phyloP scores from a whole-genome alignment of 371 early-diverging fungal species.

The Funneliformis caledonium region DNA sequence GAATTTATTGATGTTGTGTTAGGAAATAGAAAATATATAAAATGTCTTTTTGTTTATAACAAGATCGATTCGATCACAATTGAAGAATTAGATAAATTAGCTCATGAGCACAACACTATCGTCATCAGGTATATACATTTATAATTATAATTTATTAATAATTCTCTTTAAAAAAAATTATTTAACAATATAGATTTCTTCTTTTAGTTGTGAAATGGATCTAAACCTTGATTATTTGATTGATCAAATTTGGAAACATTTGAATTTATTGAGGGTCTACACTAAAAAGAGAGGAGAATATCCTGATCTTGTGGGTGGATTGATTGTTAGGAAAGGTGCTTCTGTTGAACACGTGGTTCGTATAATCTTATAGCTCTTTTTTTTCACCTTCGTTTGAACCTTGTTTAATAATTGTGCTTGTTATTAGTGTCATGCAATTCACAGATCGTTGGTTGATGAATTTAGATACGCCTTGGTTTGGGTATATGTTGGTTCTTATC shows the following conservation, averaged over 20 bases:
- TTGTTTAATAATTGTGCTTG: background rate
- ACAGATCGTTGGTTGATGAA: slow-evolving; percentile 87
- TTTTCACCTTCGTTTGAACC: background rate
- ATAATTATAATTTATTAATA: background rate
- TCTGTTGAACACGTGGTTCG: slow-evolving; percentile 90
- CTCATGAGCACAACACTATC: slow-evolving; percentile 86
- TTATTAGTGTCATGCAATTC: slow-evolving; percentile 87
- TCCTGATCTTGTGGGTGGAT: slow-evolving; percentile 96
- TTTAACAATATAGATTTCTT: background rate
- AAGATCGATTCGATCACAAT: slow-evolving; percentile 98
- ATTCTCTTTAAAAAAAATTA: background rate
- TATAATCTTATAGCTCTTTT: slow-evolving; percentile 3
- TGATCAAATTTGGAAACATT: slow-evolving; percentile 88
- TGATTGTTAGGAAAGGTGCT: slow-evolving; percentile 88
- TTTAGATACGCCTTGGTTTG: slow-evolving; percentile 97
- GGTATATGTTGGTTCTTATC: slow-evolving; percentile 50
- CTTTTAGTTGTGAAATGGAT: slow-evolving; percentile 82
- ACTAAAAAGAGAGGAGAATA: slow-evolving; percentile 97
- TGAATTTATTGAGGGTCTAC: slow-evolving; percentile 92
- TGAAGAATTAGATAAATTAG: slow-evolving; percentile 95
- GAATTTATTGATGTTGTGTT: slow-evolving; percentile 99
- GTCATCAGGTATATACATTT: slow-evolving; percentile 57
- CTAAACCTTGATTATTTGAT: slow-evolving; percentile 95
- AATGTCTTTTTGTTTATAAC: slow-evolving; percentile 97
- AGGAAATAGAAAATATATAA: slow-evolving; percentile 96